Conservation (phyloP, 192 early-diverging fungal species). For the Lunasporangiospora selenospora region DNA sequence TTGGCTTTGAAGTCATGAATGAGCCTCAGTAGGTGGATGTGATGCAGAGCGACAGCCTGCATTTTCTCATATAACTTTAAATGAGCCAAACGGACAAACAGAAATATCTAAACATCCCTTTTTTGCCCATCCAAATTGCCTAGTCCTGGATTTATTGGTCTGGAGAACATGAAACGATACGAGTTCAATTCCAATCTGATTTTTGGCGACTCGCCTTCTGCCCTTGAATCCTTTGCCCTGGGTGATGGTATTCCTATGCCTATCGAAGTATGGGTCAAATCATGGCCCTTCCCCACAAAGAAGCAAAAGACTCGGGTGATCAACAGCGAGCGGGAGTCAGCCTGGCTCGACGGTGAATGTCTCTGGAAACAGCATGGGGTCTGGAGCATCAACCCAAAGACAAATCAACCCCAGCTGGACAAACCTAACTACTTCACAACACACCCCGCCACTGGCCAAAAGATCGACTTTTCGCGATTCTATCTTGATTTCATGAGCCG, state of each 20-base stretch:
- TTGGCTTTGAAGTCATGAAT: slow-evolving; percentile 86
- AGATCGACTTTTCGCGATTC: slow-evolving; percentile 68
- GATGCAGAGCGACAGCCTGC: no score
- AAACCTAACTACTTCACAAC: slow-evolving; percentile 72
- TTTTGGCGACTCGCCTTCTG: slow-evolving; percentile 73
- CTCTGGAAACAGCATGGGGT: slow-evolving; percentile 83
- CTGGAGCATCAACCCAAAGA: slow-evolving; percentile 64
- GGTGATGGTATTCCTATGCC: slow-evolving; percentile 74
- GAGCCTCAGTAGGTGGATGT: slow-evolving; percentile 70
- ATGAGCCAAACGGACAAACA: no score
- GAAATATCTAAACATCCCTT: no score
- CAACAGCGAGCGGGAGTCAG: slow-evolving; percentile 63
- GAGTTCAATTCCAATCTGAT: slow-evolving; percentile 71
- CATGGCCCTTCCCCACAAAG: slow-evolving; percentile 77
- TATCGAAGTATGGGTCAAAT: slow-evolving; percentile 77
- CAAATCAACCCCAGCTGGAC: slow-evolving; percentile 56
- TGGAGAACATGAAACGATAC: slow-evolving; percentile 61
- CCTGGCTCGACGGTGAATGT: slow-evolving; percentile 72
- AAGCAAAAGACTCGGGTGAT: slow-evolving; percentile 58
- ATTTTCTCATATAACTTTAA: no score
- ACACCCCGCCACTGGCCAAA: slow-evolving; percentile 60
- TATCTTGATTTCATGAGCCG: slow-evolving; percentile 76
- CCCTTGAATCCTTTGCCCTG: slow-evolving; percentile 79
- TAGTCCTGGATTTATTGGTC: slow-evolving; percentile 78
- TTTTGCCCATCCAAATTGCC: no score